These are phyloP conservation scores for Pseudogymnoascus sp. DNA, from an alignment of 2,329 filamentous ascomycete species.

Conservation along the genomic window DNA sequence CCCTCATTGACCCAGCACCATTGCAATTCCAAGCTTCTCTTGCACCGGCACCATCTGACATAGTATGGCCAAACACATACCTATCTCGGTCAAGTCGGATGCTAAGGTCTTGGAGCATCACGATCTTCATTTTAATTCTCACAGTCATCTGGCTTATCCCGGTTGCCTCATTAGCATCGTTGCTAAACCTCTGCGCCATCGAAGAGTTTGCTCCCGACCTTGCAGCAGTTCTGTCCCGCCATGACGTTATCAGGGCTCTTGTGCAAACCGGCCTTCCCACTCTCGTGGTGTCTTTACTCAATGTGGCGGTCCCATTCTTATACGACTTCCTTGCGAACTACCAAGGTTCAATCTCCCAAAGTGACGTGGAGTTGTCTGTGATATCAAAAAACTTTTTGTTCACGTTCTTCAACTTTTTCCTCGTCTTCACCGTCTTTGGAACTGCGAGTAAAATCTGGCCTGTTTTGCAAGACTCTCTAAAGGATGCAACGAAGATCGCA, in stretches of 20 bases:
- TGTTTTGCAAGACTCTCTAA: slow-evolving; percentile 65
- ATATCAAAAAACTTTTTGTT: slow-evolving; percentile 99
- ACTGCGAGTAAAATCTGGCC: slow-evolving; percentile 69
- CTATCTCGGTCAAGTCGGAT: slow-evolving; percentile 66
- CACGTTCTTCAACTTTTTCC: slow-evolving; percentile 97
- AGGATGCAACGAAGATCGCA: slow-evolving; percentile 73
- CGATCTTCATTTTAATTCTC: slow-evolving; percentile 71
- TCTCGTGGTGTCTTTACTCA: slow-evolving; percentile 75
- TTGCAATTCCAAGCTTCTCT: slow-evolving; percentile 77
- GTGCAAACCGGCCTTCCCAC: slow-evolving; percentile 86
- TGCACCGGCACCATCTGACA: slow-evolving; percentile 80
- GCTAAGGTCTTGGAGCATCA: slow-evolving; percentile 75
- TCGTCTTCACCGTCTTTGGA: slow-evolving; percentile 84
- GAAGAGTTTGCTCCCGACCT: slow-evolving; percentile 58
- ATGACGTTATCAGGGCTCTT: slow-evolving; percentile 65
- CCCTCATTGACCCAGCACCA: slow-evolving; percentile 83
- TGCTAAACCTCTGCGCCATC: slow-evolving; percentile 77
- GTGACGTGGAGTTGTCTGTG: slow-evolving; percentile 86
- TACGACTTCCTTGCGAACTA: slow-evolving; percentile 88
- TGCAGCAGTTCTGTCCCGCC: slow-evolving; percentile 57
- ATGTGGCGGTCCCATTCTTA: slow-evolving; percentile 82
- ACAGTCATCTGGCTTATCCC: slow-evolving; percentile 85
- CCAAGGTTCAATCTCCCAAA: slow-evolving; percentile 92
- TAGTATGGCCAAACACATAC: slow-evolving; percentile 96
- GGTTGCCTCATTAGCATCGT: slow-evolving; percentile 68